A percentile compares a stretch with the other conserved stretches of the same genome.
These are phyloP conservation scores for Penicillium aurantiogriseum DNA, from an alignment of 2,329 filamentous ascomycete genomes.

Conservation along the genomic window DNA sequence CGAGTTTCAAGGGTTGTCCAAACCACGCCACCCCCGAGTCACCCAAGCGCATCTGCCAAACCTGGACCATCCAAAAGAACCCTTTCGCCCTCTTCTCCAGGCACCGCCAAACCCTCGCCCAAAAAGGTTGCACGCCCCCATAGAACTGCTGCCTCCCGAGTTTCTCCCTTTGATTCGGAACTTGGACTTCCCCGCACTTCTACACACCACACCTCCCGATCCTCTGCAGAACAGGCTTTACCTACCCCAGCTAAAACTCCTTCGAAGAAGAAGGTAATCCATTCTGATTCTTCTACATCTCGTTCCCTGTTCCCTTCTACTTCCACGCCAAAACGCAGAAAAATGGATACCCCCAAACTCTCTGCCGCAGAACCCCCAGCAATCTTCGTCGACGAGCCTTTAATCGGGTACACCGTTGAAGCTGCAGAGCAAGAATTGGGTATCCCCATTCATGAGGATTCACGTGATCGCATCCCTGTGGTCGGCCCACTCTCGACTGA, in stretches of 20 bases:
- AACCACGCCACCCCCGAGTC: conserved; percentile 34
- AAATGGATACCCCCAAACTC: conserved; percentile 34
- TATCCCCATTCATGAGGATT: conserved; percentile 63
- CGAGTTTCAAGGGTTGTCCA: conserved; percentile 28
- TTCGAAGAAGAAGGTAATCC: conserved; percentile 50
- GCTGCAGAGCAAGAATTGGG: background rate
- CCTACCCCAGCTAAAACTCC: conserved; percentile 64
- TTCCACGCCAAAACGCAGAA: conserved; percentile 51
- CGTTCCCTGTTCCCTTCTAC: conserved; percentile 54
- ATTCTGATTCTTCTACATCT: conserved; percentile 49
- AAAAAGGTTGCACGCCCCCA: conserved; percentile 20
- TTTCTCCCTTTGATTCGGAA: conserved; percentile 11
- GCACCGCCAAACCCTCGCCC: conserved; percentile 22
- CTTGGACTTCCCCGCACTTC: conserved; percentile 21
- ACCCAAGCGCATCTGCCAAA: conserved; percentile 20
- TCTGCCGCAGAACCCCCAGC: conserved; percentile 32
- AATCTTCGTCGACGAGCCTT: conserved; percentile 23
- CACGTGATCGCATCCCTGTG: conserved; percentile 56
- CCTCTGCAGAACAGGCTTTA: conserved; percentile 46
- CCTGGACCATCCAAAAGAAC: conserved; percentile 19
- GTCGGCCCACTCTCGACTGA: conserved; percentile 43
- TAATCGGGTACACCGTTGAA: conserved; percentile 23
- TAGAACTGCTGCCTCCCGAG: conserved; percentile 3
- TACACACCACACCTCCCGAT: conserved; percentile 23
- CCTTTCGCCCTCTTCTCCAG: conserved; percentile 6